Evolutionary conservation across 441 rosid species (phyloP), one percentile per base, ranked within the genome.

Genomic region (Erodium trifolium): DNA sequence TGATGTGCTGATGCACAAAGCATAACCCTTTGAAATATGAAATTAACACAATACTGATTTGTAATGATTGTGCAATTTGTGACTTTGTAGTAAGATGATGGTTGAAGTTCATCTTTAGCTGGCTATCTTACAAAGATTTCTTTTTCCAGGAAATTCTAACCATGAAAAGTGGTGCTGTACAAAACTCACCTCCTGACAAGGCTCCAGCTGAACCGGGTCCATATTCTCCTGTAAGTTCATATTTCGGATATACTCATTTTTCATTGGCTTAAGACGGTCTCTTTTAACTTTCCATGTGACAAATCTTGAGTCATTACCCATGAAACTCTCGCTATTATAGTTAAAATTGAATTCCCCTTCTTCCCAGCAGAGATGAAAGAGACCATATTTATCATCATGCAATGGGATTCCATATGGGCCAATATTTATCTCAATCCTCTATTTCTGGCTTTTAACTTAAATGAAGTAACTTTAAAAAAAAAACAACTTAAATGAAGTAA

Each of bases 111-210:
- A 35, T 43, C 47, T 59, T 45, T 23, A 18, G 34, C 65, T 47
- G 8, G n/a, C n/a, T 13, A 70, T 70, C 71, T 75, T 31, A 77
- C 45, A 29, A 65, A 37, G 41, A 53, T 47, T 53, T 27, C 68
- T 67, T 23, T 67, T 47, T 71, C 71, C 84, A 93, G 99, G 93
- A 89, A 79, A 86, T 93, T 67, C 81, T 91, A 68, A 81, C 87
- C 41, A 84, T 68, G 84, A 89, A 93, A 82, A 73, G 91, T 34
- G 99, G 97, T 64, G 92, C 91, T 1, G 96, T 91, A 47, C 96
- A 87, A 78, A 80, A 93, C 76, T 93, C 97, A 73, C 99, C 97
- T 16, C 82, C 86, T n/a, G 92, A 91, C 71, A 88, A 87, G 77
- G 53, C 87, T 76, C 55, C 69, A 66, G 88, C 86, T 65, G 96